Evolutionary conservation across 805 yeast genomes (phyloP).

Genomic region (Yamadazyma paraphyllophila): DNA sequence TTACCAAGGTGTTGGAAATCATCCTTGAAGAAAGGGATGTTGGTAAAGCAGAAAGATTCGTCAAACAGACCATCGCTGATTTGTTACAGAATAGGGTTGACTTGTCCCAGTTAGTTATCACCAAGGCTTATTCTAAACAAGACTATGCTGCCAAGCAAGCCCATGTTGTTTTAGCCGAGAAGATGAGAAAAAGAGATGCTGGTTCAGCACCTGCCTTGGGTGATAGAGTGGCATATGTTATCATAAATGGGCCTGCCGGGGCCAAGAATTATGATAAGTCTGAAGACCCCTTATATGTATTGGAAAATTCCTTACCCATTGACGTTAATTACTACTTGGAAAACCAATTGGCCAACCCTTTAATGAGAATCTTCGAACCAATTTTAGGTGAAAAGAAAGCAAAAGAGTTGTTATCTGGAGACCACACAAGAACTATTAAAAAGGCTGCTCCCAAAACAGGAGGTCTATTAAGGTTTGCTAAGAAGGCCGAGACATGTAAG

Average conservation of each 20-base stretch:
- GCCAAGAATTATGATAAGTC: constrained; percentile 93
- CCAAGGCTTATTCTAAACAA: constrained; percentile 84
- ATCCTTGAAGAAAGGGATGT: constrained; percentile 88
- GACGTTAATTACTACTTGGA: constrained; percentile 93
- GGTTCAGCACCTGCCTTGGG: constrained; percentile 98
- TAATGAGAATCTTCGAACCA: constrained; percentile 92
- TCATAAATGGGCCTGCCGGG: constrained; percentile 64
- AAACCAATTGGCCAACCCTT: constrained; percentile 89
- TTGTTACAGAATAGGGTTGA: constrained; percentile 88
- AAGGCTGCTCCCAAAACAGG: constrained; percentile 77
- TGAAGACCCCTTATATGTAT: constrained; percentile 91
- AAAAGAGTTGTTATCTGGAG: constrained; percentile 74
- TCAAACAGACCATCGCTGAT: constrained; percentile 85
- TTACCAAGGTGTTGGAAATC: constrained; percentile 82
- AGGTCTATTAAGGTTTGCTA: constrained; percentile 89
- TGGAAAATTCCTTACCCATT: constrained; percentile 88
- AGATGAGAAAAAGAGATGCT: constrained; percentile 94
- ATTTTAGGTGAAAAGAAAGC: constrained; percentile 85
- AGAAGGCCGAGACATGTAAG: constrained; percentile 83
- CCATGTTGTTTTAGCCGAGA: constrained; percentile 91
- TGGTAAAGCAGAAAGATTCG: constrained; percentile 77
- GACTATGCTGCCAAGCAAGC: constrained; percentile 97
- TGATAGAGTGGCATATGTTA: constrained; percentile 97
- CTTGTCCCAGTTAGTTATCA: constrained; percentile 87
- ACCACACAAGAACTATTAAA: constrained; percentile 76